A percentile compares a stretch with the other conserved stretches of the same genome.
Conservation (phyloP, 345 rosid species). For the Hibiscus syriacus region DNA sequence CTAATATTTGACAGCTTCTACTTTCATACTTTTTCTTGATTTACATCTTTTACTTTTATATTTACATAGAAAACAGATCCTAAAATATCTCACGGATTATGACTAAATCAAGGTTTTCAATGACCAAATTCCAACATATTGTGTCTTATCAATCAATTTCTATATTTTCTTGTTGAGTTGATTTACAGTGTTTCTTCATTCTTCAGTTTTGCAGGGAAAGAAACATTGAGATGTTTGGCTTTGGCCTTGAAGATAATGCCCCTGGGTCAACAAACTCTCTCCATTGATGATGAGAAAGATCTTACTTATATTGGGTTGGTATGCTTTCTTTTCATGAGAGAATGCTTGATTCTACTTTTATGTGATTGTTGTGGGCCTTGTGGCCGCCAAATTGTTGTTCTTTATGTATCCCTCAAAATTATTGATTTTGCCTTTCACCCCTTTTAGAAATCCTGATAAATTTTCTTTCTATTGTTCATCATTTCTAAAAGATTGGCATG, state of each 20-base stretch:
- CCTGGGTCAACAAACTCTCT: constrained; percentile 54
- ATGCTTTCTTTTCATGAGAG: constrained; percentile 48
- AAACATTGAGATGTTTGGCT: constrained; percentile 88
- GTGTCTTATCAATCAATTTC: too few relatives aligned
- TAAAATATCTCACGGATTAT: too few relatives aligned
- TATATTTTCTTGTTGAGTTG: not conserved
- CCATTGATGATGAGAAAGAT: constrained; percentile 81
- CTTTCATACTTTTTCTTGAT: too few relatives aligned
- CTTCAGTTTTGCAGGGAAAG: constrained; percentile 90
- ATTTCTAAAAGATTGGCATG: constrained; percentile 75
- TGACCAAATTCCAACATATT: too few relatives aligned
- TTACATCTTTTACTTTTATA: too few relatives aligned
- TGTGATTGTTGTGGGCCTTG: too few relatives aligned
- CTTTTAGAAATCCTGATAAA: not conserved
- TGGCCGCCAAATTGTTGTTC: not conserved
- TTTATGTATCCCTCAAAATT: not conserved
- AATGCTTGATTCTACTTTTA: not conserved
- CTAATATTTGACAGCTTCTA: too few relatives aligned
- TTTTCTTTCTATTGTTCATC: not conserved
- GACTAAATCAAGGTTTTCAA: too few relatives aligned
- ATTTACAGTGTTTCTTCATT: constrained; percentile 13
- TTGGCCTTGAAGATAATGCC: constrained; percentile 84
- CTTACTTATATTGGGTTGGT: constrained; percentile 99
- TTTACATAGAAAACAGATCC: too few relatives aligned
- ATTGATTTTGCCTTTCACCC: too few relatives aligned